Percentiles rank a stretch among this genome's conserved stretches.
phyloP scores from a whole-genome alignment of 2,329 filamentous ascomycete species.

The Trematosphaeria pertusa region DNA sequence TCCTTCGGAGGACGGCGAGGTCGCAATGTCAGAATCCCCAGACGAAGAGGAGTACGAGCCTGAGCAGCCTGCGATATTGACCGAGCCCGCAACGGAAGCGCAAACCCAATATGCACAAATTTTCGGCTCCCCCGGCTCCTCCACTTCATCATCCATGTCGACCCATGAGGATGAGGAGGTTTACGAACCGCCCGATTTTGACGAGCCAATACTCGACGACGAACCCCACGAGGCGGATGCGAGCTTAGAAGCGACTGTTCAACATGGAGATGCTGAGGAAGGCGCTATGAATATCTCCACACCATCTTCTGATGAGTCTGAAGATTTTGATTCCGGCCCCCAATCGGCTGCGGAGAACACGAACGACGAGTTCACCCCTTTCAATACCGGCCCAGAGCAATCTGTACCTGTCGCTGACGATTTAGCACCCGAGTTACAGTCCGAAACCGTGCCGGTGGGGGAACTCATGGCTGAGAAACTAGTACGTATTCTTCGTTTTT shows the following conservation, averaged over 20 bases:
- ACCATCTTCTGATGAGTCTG: conserved; percentile 26
- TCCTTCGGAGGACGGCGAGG: conserved; percentile 40
- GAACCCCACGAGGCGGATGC: conserved; percentile 4
- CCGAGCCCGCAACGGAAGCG: conserved; percentile 1
- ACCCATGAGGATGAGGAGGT: conserved; percentile 34
- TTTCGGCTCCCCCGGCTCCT: conserved; percentile 13
- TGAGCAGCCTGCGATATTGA: conserved; percentile 23
- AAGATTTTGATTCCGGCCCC: conserved; percentile 29
- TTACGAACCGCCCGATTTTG: conserved; percentile 42
- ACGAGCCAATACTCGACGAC: conserved; percentile 23
- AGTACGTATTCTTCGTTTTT: conserved; percentile 26
- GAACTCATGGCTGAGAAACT: conserved; percentile 11
- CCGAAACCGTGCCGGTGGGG: conserved; percentile 19
- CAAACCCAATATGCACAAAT: conserved; percentile 8
- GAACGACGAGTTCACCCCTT: conserved; percentile 16
- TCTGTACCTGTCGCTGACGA: conserved; percentile 42
- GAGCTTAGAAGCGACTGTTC: conserved; percentile 1
- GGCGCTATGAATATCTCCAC: conserved; percentile 45
- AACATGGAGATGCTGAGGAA: conserved; percentile 30
- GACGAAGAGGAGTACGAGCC: conserved; percentile 45
- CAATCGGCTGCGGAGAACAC: conserved; percentile 23
- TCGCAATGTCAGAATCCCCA: conserved; percentile 44
- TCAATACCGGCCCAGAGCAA: conserved; percentile 16
- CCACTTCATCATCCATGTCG: conserved; percentile 16
- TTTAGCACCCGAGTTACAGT: conserved; percentile 50